Percentiles rank a stretch among this genome's conserved stretches.
Evolutionary conservation across 108 stramenopile species (phyloP).

Genomic region (Conticribra weissflogii): DNA sequence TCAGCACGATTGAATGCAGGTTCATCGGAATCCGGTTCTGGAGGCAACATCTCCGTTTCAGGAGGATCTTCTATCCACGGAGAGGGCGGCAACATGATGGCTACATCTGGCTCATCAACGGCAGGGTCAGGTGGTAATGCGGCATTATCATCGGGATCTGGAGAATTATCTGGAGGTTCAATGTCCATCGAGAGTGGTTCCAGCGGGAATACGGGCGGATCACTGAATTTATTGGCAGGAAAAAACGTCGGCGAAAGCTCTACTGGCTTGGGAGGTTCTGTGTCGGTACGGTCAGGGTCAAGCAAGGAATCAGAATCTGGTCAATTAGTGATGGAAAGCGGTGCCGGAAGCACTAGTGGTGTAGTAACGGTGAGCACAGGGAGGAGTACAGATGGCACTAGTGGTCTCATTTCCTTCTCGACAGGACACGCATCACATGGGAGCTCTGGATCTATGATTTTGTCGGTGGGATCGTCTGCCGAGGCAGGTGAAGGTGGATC

Average conservation of each 20-base stretch:
- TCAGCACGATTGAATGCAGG: background rate
- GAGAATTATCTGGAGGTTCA: conserved; percentile 30
- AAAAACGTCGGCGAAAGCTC: background rate
- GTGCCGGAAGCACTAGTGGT: conserved; percentile 14
- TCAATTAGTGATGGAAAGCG: conserved; percentile 13
- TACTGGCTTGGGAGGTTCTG: conserved; percentile 5
- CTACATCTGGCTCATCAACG: conserved; percentile 12
- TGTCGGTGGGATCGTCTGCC: conserved; percentile 18
- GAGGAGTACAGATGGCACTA: conserved; percentile 5
- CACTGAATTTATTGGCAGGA: conserved; percentile 15
- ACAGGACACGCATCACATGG: conserved; percentile 14
- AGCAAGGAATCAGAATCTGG: conserved; percentile 15
- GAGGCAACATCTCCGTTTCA: background rate
- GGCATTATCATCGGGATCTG: conserved; percentile 14
- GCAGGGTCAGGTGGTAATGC: conserved; percentile 8
- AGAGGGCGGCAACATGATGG: conserved; percentile 6
- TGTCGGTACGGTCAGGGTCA: conserved; percentile 28
- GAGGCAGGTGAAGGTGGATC: conserved; percentile 10
- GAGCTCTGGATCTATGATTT: conserved; percentile 21
- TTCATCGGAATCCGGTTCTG: conserved; percentile 6
- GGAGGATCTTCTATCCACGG: conserved; percentile 9
- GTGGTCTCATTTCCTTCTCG: conserved; percentile 12
- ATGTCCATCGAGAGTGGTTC: conserved; percentile 26
- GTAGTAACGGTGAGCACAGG: conserved; percentile 18
- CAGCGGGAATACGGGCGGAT: conserved; percentile 22